These are phyloP conservation scores for Castanea mollissima DNA, from an alignment of 306 rosid genomes.

Conservation along the genomic window DNA sequence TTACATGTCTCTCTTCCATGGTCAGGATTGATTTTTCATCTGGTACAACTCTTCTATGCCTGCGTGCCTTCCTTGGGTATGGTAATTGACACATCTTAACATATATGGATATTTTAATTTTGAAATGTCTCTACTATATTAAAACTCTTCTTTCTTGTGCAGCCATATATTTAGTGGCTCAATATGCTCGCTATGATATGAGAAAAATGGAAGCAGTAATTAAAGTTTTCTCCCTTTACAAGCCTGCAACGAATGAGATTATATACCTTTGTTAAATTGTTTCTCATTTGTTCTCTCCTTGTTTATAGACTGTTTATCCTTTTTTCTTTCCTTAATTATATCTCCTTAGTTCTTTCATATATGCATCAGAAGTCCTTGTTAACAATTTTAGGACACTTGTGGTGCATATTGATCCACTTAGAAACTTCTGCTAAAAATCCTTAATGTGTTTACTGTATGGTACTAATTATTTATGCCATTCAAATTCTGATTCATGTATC, in stretches of 20 bases:
- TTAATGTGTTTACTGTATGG: not conserved
- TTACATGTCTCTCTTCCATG: slow-evolving; percentile 30
- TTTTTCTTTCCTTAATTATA: not conserved
- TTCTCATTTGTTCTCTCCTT: slow-evolving; percentile 10
- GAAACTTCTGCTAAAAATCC: not conserved
- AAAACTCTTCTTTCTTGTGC: slow-evolving; percentile 28
- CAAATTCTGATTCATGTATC: not conserved
- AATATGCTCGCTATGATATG: slow-evolving; percentile 74
- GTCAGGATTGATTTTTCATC: slow-evolving; percentile 88
- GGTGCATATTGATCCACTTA: not conserved
- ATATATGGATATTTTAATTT: not conserved
- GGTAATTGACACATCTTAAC: slow-evolving; percentile 4
- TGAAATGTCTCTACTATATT: slow-evolving; percentile 14
- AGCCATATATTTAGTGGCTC: slow-evolving; percentile 97
- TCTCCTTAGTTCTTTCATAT: not conserved
- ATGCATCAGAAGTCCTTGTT: not conserved
- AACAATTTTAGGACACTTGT: not conserved
- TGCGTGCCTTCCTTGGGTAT: slow-evolving; percentile 91
- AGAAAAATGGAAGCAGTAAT: slow-evolving; percentile 76
- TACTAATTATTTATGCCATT: not conserved
- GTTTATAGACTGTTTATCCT: not conserved
- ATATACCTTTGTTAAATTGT: not conserved
- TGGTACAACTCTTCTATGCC: slow-evolving; percentile 76
- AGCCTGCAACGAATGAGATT: not conserved
- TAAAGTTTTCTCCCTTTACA: slow-evolving; percentile 6